Evolutionary conservation across 176 grass and related monocot genomes (phyloP).

Genomic region (Olyra latifolia): DNA sequence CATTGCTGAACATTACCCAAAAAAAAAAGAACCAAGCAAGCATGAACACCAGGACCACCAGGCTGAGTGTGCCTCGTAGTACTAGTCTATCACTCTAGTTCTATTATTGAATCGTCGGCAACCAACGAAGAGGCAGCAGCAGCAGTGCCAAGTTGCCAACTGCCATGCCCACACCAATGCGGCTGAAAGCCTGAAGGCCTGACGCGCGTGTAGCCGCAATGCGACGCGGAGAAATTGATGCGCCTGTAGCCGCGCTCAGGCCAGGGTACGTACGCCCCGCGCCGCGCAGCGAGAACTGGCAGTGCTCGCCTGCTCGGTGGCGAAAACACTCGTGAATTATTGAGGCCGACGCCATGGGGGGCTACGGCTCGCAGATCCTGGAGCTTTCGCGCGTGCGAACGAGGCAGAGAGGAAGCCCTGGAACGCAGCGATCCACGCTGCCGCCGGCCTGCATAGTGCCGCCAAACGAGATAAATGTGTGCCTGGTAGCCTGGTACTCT

Average conservation of each 20-base stretch:
- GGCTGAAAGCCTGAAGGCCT: neutral
- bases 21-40: neutral
- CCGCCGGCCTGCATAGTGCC: neutral
- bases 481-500: neutral
- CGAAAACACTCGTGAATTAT: neutral
- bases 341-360: neutral
- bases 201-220: neutral
- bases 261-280: neutral
- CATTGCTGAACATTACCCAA: neutral
- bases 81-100: too few species aligned
- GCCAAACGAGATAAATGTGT: slow-evolving; percentile 18
- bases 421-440: neutral
- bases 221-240: neutral
- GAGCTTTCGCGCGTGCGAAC: neutral
- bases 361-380: neutral
- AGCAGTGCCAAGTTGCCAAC: too few species aligned
- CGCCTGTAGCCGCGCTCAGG: neutral
- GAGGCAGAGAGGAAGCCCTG: neutral
- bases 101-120: neutral
- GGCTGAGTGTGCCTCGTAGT: neutral
- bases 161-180: neutral
- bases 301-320: neutral
- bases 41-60: neutral
- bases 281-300: neutral
- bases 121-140: neutral